phyloP scores from a whole-genome alignment of 2,329 filamentous ascomycete genomes.

The Aspergillus brasiliensis region DNA sequence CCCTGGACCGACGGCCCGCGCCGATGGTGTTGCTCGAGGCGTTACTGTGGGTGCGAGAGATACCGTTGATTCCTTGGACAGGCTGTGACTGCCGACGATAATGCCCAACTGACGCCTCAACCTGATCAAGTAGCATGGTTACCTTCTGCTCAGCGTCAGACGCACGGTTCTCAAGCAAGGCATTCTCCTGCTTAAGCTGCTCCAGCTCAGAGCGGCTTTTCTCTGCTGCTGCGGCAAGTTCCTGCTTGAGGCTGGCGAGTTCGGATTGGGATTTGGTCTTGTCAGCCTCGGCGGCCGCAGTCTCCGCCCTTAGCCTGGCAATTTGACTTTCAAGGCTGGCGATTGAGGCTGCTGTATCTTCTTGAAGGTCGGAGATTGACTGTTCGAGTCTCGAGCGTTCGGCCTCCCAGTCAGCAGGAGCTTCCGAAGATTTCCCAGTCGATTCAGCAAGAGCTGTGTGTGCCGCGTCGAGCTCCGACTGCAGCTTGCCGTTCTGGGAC shows the following conservation, averaged over 20 bases:
- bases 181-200: conserved; percentile 80
- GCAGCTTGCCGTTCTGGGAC: conserved; percentile 77
- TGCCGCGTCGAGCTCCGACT: conserved; percentile 73
- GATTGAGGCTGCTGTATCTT: conserved; percentile 67
- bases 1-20: conserved; percentile 38
- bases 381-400: conserved; percentile 69
- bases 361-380: conserved; percentile 70
- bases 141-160: conserved; percentile 92
- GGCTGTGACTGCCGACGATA: conserved; percentile 75
- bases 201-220: conserved; percentile 71
- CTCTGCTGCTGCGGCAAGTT: conserved; percentile 59
- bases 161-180: conserved; percentile 77
- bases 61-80: conserved; percentile 40
- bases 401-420: conserved; percentile 68
- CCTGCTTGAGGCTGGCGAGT: conserved; percentile 56
- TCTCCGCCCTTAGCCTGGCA: conserved; percentile 66
- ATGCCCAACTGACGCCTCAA: conserved; percentile 89
- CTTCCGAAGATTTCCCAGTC: conserved; percentile 42
- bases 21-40: conserved; percentile 53
- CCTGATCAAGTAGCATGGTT: conserved; percentile 87
- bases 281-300: conserved; percentile 66
- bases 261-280: conserved; percentile 66
- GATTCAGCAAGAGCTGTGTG: conserved; percentile 55
- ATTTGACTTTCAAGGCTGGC: conserved; percentile 72
- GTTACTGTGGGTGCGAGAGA: conserved; percentile 57